A percentile compares a stretch with the other conserved stretches of the same genome.
Evolutionary conservation across 2,329 filamentous ascomycete genomes (phyloP).

Genomic region (Ophiostoma himal-ulmi): DNA sequence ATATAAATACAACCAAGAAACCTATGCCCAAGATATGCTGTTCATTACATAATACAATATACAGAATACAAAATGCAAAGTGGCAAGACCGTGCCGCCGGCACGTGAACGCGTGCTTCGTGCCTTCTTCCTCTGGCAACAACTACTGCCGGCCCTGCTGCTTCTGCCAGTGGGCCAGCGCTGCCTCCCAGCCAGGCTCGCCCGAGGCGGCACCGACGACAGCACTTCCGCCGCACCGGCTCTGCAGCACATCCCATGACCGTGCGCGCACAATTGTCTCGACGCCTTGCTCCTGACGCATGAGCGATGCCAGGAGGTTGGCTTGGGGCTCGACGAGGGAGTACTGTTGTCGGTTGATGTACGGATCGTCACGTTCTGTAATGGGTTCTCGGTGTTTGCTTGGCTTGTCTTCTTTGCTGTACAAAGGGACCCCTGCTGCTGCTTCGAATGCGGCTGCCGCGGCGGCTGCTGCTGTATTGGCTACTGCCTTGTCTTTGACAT

Average conservation of each 20-base stretch:
- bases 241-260: conserved; percentile 74
- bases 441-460: neutral
- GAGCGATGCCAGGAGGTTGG: conserved; percentile 68
- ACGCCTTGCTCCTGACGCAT: conserved; percentile 70
- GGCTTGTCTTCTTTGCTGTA: neutral
- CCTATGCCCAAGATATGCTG: neutral
- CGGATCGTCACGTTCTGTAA: conserved; percentile 86
- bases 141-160: conserved; percentile 16
- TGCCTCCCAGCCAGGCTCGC: conserved; percentile 56
- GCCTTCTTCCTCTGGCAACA: neutral
- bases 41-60: conserved; percentile 7
- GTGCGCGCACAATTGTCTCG: conserved; percentile 70
- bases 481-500: conserved; percentile 46
- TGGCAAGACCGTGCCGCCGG: neutral
- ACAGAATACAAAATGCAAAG: neutral
- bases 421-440: neutral
- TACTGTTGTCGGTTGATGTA: conserved; percentile 77
- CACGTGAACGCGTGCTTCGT: neutral
- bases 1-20: neutral
- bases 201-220: conserved; percentile 38
- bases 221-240: conserved; percentile 57
- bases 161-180: conserved; percentile 55
- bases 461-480: neutral
- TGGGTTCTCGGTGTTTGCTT: conserved; percentile 38
- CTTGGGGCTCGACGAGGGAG: conserved; percentile 71